These are phyloP conservation scores for Cladosporium sp. DNA, from an alignment of 2,329 filamentous ascomycete species.

Conservation along the genomic window DNA sequence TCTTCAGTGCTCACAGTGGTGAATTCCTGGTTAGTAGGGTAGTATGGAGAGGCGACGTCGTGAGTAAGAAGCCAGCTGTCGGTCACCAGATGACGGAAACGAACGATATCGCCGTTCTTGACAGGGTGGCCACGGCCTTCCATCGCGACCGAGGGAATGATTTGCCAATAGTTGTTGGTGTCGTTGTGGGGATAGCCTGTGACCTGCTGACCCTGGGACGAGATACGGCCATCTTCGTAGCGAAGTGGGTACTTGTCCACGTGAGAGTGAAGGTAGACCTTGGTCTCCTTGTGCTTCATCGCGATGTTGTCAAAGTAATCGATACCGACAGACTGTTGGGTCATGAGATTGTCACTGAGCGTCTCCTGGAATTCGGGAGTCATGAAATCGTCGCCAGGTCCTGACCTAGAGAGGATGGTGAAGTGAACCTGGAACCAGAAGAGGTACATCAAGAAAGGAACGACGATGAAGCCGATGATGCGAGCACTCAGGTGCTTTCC, in stretches of 20 bases:
- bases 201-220: conserved; percentile 94
- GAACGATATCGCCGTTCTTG: conserved; percentile 79
- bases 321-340: conserved; percentile 79
- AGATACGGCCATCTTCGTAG: conserved; percentile 96
- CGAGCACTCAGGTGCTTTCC: conserved; percentile 88
- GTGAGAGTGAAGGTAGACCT: conserved; percentile 93
- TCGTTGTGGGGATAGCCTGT: conserved; percentile 98
- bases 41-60: conserved; percentile 94
- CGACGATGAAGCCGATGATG: conserved; percentile 78
- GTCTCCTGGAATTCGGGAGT: conserved; percentile 97
- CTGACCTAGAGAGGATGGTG: conserved; percentile 79
- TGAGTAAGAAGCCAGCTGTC: conserved; percentile 86
- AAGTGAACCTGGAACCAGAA: conserved; percentile 99
- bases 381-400: conserved; percentile 98
- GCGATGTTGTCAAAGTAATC: conserved; percentile 88
- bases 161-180: conserved; percentile 98
- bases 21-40: conserved; percentile 97
- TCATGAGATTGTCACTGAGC: conserved; percentile 90
- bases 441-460: conserved; percentile 96
- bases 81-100: conserved; percentile 82
- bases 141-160: conserved; percentile 65
- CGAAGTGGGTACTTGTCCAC: conserved; percentile 83
- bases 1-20: conserved; percentile 76
- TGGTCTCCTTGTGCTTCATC: conserved; percentile 95
- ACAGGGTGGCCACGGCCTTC: conserved; percentile 65